Base-by-base conservation (phyloP, 768 basidiomycete genomes). In the Galerina marginata region DNA sequence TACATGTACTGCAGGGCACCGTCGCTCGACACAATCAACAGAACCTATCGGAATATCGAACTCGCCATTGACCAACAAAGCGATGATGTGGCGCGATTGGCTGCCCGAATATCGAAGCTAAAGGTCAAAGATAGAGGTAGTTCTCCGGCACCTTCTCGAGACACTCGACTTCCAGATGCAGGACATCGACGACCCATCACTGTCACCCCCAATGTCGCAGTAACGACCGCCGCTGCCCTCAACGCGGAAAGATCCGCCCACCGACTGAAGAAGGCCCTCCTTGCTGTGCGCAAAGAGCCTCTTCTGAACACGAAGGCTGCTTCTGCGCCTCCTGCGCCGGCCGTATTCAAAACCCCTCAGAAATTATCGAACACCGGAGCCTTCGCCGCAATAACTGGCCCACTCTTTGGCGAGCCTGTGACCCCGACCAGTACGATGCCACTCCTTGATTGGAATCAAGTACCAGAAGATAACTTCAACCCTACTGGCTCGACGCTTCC, bases 31-130 rank as follows among this genome's bases (percentile, higher is more conserved):
- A 89, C 91, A 1, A 85, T 96, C 70, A 88, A 90, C 65, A 85
- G 92, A 36, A 91, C 93, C 0, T 90, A 92, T 67, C 86, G 90
- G 43, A 95, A 96, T 71, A 93, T 97, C 66, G 90, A 93, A 56
- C 70, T 86, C 16, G 86, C 87, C 0, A 81, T 93, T 61, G 79
- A 80, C 40, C 86, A 89, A 64, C 87, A 90, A 71, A 76, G 78
- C 1, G 75, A 77, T 29, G 84, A 88, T 9, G 72, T 93, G 26
- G 74, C 80, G 2, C 69, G 72, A 2, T 79, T 93, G 36, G 72
- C 81, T 2, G 69, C 77, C n/a, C 83, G 88, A 38, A 72, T 91
- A 16, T 67, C 79, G 12, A 83, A 81, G 58, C 72, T 92, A 47
- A 75, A 85, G 49, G 61, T 87, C 10, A 61, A 56, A 33, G 64